Base-by-base conservation (phyloP, 257 asterid genomes). In the Prunella vulgaris region DNA sequence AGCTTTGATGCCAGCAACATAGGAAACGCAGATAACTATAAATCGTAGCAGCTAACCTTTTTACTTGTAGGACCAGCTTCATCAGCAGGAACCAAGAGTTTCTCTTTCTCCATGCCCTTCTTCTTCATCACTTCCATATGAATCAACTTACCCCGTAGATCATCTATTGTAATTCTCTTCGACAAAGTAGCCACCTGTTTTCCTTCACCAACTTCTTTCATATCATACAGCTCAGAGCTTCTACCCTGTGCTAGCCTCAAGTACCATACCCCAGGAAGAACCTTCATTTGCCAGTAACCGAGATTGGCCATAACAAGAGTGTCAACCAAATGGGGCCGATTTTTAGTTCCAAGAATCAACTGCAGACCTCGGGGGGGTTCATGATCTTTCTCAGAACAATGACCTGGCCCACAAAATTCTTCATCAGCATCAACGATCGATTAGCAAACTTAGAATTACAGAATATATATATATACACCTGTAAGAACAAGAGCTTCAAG, bases 281-380 rank as follows among this genome's bases (percentile, higher is more conserved):
- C 95, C 84, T 91, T 91, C 97, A 94, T 91, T 87, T 94, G 99
- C 99, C 99, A 94, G 76, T 94, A 94, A 67, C 99, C 99, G 42
- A 94, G 84, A 85, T 94, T 94, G 76, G 97, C 99, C 99, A 94
- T 94, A 75, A 94, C 99, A 66, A 94, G 89, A 13, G 99, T 94
- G 81, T 94, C 99, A 22, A 94, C 97, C 80, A 86, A 69, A 87
- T 91, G 99, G 30, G 99, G 95, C 59, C 77, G 72, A 74, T 81
- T 85, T 74, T 87, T 89, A 64, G 97, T 86, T 71, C 99, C 99
- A 75, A 94, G 99, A 77, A 89, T 87, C 83, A 94, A 81, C 80
- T 91, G 97, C 78, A 94, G 90, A 54, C 99, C 99, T 46, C 99
- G 86, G 10, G 99, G 99, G 53, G 95, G 89, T 64, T 94, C 99